phyloP scores from a whole-genome alignment of 225 moss, liverwort and hornwort genomes.

The Pseudisothecium myosuroides region DNA sequence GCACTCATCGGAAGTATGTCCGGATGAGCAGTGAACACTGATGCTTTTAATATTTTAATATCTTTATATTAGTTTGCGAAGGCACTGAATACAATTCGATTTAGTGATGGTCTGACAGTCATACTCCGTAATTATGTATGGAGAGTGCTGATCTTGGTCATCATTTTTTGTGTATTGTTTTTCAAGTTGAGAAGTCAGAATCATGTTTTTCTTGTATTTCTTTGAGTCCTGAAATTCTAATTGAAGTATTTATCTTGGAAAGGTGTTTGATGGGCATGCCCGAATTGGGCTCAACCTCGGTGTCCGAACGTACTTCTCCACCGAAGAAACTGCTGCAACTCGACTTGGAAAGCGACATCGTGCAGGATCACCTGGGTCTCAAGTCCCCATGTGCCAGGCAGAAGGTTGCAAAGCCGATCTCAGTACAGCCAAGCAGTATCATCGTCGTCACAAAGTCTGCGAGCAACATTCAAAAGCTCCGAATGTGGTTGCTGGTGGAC shows the following conservation, averaged over 20 bases:
- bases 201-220: not conserved
- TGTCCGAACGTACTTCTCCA: slow-evolving; percentile 90
- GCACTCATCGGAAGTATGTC: not conserved
- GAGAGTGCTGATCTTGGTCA: not conserved
- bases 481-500: slow-evolving; percentile 65
- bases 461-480: slow-evolving; percentile 87
- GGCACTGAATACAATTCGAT: not conserved
- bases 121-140: not conserved
- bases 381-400: slow-evolving; percentile 81
- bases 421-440: slow-evolving; percentile 79
- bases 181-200: not conserved
- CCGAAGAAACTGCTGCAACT: slow-evolving; percentile 74
- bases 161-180: not conserved
- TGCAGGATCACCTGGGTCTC: slow-evolving; percentile 82
- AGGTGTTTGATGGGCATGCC: slow-evolving; percentile 58
- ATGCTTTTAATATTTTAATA: not conserved
- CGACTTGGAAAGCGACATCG: slow-evolving; percentile 77
- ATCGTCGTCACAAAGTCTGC: slow-evolving; percentile 95
- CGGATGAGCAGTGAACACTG: not conserved
- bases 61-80: not conserved
- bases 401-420: slow-evolving; percentile 94
- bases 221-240: not conserved
- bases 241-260: not conserved
- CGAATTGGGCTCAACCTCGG: slow-evolving; percentile 96
- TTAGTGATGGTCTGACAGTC: not conserved